Evolutionary conservation across 345 rosid species (phyloP).

Genomic region (Gossypium stocksii): DNA sequence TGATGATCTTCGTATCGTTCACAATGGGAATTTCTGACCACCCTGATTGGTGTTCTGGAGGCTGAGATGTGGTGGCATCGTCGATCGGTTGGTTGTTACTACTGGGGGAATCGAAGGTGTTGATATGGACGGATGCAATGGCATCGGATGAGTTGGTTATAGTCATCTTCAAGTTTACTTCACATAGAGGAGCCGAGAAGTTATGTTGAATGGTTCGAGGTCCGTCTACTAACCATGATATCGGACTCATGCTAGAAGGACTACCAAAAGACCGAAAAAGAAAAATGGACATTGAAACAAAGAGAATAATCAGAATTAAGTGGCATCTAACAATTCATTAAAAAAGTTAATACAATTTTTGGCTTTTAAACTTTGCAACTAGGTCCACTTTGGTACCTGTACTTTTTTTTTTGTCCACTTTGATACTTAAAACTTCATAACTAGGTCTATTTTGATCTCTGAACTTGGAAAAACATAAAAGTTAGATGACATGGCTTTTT

Average conservation of each 20-base stretch:
- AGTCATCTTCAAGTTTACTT: constrained; percentile 52
- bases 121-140: constrained; percentile 40
- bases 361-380: no score
- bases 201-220: constrained; percentile 55
- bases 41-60: constrained; percentile 49
- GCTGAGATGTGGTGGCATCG: constrained; percentile 18
- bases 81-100: constrained; percentile 20
- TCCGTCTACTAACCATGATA: constrained; percentile 73
- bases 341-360: no score
- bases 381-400: no score
- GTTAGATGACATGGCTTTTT: no score
- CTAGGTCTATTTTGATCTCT: no score
- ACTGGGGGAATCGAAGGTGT: constrained; percentile 36
- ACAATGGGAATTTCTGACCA: constrained; percentile 54
- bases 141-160: constrained; percentile 66
- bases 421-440: no score
- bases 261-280: constrained; percentile 28
- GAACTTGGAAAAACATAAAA: no score
- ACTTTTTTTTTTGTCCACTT: no score
- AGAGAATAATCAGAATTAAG: constrained; percentile 10
- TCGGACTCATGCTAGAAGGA: constrained; percentile 52
- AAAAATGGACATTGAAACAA: not conserved
- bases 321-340: constrained; percentile 4
- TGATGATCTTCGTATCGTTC: constrained; percentile 51
- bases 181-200: constrained; percentile 57